Base-by-base conservation (phyloP, 2,329 filamentous ascomycete genomes). In the Scedosporium dehoogii region DNA sequence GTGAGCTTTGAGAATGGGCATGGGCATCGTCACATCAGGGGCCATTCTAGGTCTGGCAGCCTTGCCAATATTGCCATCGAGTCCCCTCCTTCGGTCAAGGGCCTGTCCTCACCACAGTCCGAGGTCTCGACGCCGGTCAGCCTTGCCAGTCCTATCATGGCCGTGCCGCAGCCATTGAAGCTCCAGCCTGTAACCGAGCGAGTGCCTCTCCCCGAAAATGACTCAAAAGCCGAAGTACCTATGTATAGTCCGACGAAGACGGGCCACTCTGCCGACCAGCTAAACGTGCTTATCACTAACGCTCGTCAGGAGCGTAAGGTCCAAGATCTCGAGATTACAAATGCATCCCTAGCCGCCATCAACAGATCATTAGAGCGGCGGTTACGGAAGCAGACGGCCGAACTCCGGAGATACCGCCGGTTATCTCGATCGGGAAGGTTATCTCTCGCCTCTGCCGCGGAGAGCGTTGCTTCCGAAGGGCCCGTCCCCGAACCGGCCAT, bases 241-340 rank as follows among this genome's bases (percentile, higher is more conserved):
- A n/a, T 48, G 38, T 27, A 42, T 58, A 88, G 85, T 66, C 84
- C 87, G 4, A 80, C 81, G 18, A 89, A 82, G 72, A 79, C 79
- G 58, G 78, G 72, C 33, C 76, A 75, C 68, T 78, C 80, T 12
- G 74, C 83, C 16, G 85, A 88, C 62, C 80, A 85, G 6, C 78
- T 89, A 65, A 89, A 85, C 65, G 92, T 96, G 64, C 80, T 91
- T 6, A 91, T 94, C 10, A 84, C 89, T n/a, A 94, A 91, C 71
- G 94, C 94, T 14, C 85, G 94, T 33, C 85, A 91, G 42, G 94
- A 97, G 74, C 85, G 94, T 65, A 99, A 97, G 76, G 92, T 99
- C 1, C 84, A 97, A 67, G 94, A 99, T 72, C 79, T 99, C 5
- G 91, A 99, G 72, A 99, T 99, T 66, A 96, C 90, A 62, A 99